Evolutionary conservation across 2,329 filamentous ascomycete genomes (phyloP).

Genomic region (Exophiala aquamarina): DNA sequence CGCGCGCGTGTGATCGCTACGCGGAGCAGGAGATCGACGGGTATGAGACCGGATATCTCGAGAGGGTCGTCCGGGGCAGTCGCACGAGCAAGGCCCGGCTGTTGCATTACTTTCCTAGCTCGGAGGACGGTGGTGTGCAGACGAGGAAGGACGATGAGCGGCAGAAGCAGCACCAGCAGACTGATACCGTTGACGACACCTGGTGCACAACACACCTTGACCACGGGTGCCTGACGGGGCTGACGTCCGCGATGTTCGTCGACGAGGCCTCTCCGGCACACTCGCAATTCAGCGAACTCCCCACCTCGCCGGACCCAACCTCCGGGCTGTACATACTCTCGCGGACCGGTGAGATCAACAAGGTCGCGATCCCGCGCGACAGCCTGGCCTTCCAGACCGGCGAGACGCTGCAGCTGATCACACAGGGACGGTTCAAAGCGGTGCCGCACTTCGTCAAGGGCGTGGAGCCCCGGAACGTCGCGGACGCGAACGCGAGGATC

Average conservation of each 20-base stretch:
- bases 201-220: conserved; percentile 84
- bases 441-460: conserved; percentile 95
- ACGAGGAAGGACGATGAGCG: neutral
- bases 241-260: conserved; percentile 95
- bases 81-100: conserved; percentile 87
- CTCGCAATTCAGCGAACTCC: conserved; percentile 56
- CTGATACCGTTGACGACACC: conserved; percentile 65
- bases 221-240: conserved; percentile 88
- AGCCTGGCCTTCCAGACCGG: conserved; percentile 96
- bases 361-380: conserved; percentile 86
- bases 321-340: conserved; percentile 95
- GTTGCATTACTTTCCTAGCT: conserved; percentile 81
- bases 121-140: neutral
- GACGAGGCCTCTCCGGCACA: conserved; percentile 60
- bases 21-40: conserved; percentile 74
- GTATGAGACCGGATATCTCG: conserved; percentile 77
- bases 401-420: conserved; percentile 87
- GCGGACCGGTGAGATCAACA: conserved; percentile 76
- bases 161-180: conserved; percentile 4
- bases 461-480: conserved; percentile 44
- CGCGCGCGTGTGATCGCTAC: conserved; percentile 84
- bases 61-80: conserved; percentile 81
- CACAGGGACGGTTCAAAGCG: conserved; percentile 84
- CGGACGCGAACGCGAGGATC: conserved; percentile 38
- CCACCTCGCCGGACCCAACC: conserved; percentile 73